These are phyloP conservation scores for Lepidium sativum DNA, from an alignment of 345 rosid genomes.

Conservation along the genomic window DNA sequence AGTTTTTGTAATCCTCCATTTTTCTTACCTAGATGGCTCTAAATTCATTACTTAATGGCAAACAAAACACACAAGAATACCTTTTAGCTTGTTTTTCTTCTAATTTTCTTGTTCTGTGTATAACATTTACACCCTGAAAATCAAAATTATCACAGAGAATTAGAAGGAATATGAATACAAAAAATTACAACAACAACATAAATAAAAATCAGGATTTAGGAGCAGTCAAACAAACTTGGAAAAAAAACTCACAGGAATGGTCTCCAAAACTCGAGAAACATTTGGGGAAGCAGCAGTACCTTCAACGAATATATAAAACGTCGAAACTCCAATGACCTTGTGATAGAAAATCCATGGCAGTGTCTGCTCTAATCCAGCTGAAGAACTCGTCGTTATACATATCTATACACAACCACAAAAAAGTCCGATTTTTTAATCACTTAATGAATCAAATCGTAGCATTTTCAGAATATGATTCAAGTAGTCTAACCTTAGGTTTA, in stretches of 20 bases:
- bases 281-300: constrained; percentile 70
- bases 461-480: neutral
- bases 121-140: constrained; percentile 66
- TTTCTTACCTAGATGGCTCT: neutral
- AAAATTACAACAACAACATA: neutral
- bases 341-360: constrained; percentile 89
- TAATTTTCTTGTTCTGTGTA: constrained; percentile 68
- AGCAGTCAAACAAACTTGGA: neutral
- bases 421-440: neutral
- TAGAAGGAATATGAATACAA: neutral
- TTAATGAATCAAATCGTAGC: neutral
- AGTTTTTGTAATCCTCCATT: neutral
- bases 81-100: constrained; percentile 83
- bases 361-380: constrained; percentile 86
- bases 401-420: constrained; percentile 43
- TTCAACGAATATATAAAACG: constrained; percentile 74
- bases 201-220: neutral
- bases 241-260: constrained; percentile 42
- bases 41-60: neutral
- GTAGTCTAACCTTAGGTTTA: constrained; percentile 49
- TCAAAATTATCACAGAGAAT: neutral
- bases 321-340: constrained; percentile 80
- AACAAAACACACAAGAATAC: constrained; percentile 25
- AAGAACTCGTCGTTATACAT: constrained; percentile 77
- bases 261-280: constrained; percentile 64